Percentiles rank a stretch among this genome's conserved stretches.
Evolutionary conservation across 225 moss, liverwort and hornwort species (phyloP).

Genomic region (Physcomitrellopsis africana): DNA sequence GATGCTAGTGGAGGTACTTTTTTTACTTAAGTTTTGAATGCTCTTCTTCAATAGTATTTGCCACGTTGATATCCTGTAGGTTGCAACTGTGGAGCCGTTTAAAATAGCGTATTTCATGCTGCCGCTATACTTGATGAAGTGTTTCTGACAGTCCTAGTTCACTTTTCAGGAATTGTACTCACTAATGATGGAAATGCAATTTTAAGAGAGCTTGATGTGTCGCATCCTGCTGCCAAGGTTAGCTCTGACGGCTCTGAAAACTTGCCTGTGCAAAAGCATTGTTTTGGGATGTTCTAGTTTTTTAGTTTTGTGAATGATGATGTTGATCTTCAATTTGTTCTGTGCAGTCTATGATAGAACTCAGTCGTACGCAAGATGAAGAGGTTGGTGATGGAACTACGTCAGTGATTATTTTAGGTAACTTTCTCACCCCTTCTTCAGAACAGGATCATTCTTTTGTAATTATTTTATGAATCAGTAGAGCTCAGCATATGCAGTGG

Average conservation of each 20-base stretch:
- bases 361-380: too few species aligned
- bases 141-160: background rate
- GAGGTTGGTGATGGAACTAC: too few species aligned
- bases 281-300: too few species aligned
- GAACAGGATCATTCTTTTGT: too few species aligned
- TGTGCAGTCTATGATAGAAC: too few species aligned
- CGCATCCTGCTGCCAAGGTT: slow-evolving; percentile 92
- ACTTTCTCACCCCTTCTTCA: too few species aligned
- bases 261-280: background rate
- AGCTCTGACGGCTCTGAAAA: slow-evolving; percentile 1
- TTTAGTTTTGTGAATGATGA: too few species aligned
- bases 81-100: background rate
- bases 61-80: background rate
- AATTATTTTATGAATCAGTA: too few species aligned
- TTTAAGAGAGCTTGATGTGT: slow-evolving; percentile 84
- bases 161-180: slow-evolving; percentile 68
- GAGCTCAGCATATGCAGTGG: too few species aligned
- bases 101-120: background rate
- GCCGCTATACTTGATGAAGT: slow-evolving; percentile 9
- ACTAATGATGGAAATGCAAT: slow-evolving; percentile 95
- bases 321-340: too few species aligned
- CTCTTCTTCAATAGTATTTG: background rate
- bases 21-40: background rate
- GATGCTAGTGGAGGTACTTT: slow-evolving; percentile 85
- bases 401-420: too few species aligned